phyloP scores from a whole-genome alignment of 1,284 basidiomycete genomes.

The Caloboletus firmus region DNA sequence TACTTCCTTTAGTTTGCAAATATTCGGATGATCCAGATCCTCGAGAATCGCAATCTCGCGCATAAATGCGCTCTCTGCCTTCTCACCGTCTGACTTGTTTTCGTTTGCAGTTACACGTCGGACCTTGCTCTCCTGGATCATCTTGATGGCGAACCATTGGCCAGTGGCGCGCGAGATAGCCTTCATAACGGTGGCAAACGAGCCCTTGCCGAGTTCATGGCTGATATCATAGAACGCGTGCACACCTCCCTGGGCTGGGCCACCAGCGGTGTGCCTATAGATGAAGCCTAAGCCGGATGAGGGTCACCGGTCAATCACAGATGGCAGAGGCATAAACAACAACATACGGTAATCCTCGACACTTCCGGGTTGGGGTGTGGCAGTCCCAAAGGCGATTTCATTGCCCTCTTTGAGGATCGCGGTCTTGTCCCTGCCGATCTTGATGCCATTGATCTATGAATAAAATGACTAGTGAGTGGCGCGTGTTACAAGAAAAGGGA shows the following conservation, averaged over 20 bases:
- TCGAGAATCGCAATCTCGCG: slow-evolving; percentile 83
- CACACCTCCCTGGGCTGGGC: slow-evolving; percentile 49
- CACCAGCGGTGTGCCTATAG: slow-evolving; percentile 53
- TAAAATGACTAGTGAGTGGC: slow-evolving; percentile 6
- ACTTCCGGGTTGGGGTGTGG: slow-evolving; percentile 40
- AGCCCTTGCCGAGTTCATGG: slow-evolving; percentile 72
- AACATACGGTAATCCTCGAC: slow-evolving; percentile 42
- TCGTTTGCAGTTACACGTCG: slow-evolving; percentile 37
- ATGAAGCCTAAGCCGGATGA: slow-evolving; percentile 42
- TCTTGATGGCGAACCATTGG: slow-evolving; percentile 72
- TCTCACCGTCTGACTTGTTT: slow-evolving; percentile 20
- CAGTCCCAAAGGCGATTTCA: slow-evolving; percentile 78
- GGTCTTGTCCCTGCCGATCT: slow-evolving; percentile 57
- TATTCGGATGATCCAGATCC: slow-evolving; percentile 73
- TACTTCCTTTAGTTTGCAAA: slow-evolving; percentile 78
- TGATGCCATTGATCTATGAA: slow-evolving; percentile 67
- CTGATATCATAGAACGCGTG: slow-evolving; percentile 65
- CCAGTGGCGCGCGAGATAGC: slow-evolving; percentile 62
- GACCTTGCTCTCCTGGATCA: slow-evolving; percentile 57
- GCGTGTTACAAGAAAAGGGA: neutral
- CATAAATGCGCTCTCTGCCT: slow-evolving; percentile 46
- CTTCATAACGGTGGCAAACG: slow-evolving; percentile 78
- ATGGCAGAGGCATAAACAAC: slow-evolving; percentile 12
- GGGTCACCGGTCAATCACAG: neutral
- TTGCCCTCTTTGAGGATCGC: slow-evolving; percentile 74